Percentiles rank a stretch among this genome's conserved stretches.
Conservation (phyloP, 768 basidiomycete species). For the Crassisporium funariophilum region DNA sequence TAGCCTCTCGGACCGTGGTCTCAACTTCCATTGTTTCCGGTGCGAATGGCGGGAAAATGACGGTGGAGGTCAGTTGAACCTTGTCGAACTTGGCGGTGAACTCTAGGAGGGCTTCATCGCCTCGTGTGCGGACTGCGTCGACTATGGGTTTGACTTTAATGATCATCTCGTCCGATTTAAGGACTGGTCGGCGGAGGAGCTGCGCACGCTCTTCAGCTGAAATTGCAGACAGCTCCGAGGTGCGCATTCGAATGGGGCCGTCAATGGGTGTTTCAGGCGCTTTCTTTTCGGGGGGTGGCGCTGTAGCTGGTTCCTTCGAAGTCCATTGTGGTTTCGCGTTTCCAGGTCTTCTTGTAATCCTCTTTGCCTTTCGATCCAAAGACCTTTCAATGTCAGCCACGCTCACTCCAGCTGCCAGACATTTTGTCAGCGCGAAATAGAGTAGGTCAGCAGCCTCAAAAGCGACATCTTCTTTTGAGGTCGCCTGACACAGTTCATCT, state of each 20-base stretch:
- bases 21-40: slow-evolving; percentile 63
- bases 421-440: slow-evolving; percentile 89
- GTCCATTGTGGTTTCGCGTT: slow-evolving; percentile 89
- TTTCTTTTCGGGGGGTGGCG: slow-evolving; percentile 16
- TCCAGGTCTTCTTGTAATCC: slow-evolving; percentile 84
- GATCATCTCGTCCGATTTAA: slow-evolving; percentile 88
- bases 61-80: slow-evolving; percentile 65
- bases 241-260: slow-evolving; percentile 76
- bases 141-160: slow-evolving; percentile 93
- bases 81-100: slow-evolving; percentile 95
- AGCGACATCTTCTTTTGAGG: slow-evolving; percentile 78
- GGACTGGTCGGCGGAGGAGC: slow-evolving; percentile 86
- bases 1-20: slow-evolving; percentile 71
- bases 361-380: slow-evolving; percentile 83
- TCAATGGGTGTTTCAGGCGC: slow-evolving; percentile 24
- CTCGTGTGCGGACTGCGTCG: slow-evolving; percentile 77
- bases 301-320: slow-evolving; percentile 23
- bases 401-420: slow-evolving; percentile 79
- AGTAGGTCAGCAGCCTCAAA: slow-evolving; percentile 95
- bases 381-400: slow-evolving; percentile 83
- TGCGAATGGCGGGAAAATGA: slow-evolving; percentile 80
- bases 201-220: slow-evolving; percentile 57
- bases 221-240: slow-evolving; percentile 54
- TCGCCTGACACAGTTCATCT: slow-evolving; percentile 88
- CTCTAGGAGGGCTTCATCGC: slow-evolving; percentile 85